Evolutionary conservation across 306 rosid species (phyloP).

Genomic region (Cicer judaicum): DNA sequence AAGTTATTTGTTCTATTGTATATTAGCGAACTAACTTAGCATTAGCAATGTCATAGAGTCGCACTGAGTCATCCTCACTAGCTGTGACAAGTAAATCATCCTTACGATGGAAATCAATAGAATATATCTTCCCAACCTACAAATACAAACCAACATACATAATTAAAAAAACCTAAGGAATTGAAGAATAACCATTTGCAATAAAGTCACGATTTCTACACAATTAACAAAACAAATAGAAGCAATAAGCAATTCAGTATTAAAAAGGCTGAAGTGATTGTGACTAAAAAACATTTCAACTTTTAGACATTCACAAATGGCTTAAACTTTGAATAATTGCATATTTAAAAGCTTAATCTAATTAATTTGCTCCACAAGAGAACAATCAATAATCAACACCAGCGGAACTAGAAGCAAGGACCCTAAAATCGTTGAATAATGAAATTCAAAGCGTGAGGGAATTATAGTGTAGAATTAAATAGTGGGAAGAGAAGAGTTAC

Average conservation of each 20-base stretch:
- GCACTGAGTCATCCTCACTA: slow-evolving; percentile 90
- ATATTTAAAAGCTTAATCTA: background rate
- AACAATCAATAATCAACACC: background rate
- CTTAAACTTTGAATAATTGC: background rate
- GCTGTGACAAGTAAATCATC: slow-evolving; percentile 90
- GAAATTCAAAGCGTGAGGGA: background rate
- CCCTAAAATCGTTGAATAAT: background rate
- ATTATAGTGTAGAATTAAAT: background rate
- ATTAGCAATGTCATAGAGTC: slow-evolving; percentile 85
- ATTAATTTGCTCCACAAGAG: background rate
- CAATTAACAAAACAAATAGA: slow-evolving; percentile 25
- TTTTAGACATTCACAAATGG: background rate
- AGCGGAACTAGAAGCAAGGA: background rate
- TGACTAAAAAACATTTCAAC: background rate
- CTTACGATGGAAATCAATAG: slow-evolving; percentile 88
- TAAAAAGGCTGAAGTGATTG: background rate
- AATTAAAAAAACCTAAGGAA: slow-evolving; percentile 10
- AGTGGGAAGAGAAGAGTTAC: slow-evolving; percentile 44
- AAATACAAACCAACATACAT: background rate
- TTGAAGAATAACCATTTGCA: background rate
- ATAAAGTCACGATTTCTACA: background rate
- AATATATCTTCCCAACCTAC: slow-evolving; percentile 86
- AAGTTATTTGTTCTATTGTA: background rate
- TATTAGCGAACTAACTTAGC: slow-evolving; percentile 70
- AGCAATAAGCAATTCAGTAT: background rate